Base-by-base conservation (phyloP, 371 early-diverging fungal genomes). In the Dinochytrium kinnereticum region DNA sequence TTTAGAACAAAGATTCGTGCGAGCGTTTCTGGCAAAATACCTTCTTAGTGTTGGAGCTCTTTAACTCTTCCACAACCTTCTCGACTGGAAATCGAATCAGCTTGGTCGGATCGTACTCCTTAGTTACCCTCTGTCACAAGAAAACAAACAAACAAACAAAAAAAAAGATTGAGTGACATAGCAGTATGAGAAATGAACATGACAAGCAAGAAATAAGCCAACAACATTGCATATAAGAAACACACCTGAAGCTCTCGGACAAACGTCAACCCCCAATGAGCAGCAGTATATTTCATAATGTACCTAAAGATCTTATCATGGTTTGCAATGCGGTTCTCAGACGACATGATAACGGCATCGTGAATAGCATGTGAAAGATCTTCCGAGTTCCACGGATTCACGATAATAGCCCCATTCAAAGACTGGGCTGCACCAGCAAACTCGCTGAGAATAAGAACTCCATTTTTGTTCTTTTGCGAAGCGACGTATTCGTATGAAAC, bases 361-460 rank as follows among this genome's bases (percentile, higher is more conserved):
- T 94, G 84, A 64, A 98, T 90, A 2, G 96, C 95, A 34, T 93
- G 87, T 1, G 99, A 92, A 33, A 99, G 86, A 76, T 97, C 98
- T 68, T 95, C 96, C 0, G 94, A 97, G 82, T 98, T 95, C 99
- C 99, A 99, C 7, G 99, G 98, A 84, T 99, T 99, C 68, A 99
- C 95, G 78, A 96, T 94, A 31, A 99, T 87, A 17, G 97, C 91
- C 83, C 94, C 99, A 78, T 97, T 96, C 65, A 99, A 85, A 24
- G 97, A 97, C 76, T 97, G 97, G 19, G 99, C 96, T 26, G 99
- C 98, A 39, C 99, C 99, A 24, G 99, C 98, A 92, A 98, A 98
- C 82, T 99, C 99, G 68, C 94, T 93, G 49, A 99, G 90, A 66
- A 99, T 93, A 74, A 99, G 86, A 5, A 96, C 96, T 64, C 99